Base-by-base conservation (phyloP, 371 early-diverging fungal genomes). In the Sporodiniella umbellata region DNA sequence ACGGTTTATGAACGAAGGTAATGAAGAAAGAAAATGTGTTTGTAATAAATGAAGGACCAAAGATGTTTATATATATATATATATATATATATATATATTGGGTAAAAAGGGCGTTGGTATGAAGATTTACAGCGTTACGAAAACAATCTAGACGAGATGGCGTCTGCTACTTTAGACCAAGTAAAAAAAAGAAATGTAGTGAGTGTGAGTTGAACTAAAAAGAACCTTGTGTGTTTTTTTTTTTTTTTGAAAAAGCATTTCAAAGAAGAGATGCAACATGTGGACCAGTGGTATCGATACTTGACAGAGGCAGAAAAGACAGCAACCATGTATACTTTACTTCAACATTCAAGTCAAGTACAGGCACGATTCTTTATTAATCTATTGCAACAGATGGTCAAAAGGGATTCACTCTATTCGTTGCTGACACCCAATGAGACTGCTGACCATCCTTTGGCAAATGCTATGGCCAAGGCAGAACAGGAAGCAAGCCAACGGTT, bases 281-380 rank as follows among this genome's bases (percentile, higher is more conserved):
- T 95, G 40, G 94, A 95, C 60, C 87, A 93, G 53, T 95, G 96
- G 96, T 94, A 94, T 75, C 73, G 79, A 4, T 92, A 91, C 17
- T 75, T 94, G 43, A 80, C 87, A 0, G 93, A 94, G 54, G 86
- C 91, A 17, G 96, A 95, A 72, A 75, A 92, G 33, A 94, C 94
- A 2, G 86, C 94, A 21, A 87, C 92, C 18, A 79, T 95, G 53
- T 95, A 93, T 67, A 82, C 87, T 24, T 76, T 95, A 42, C 71
- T 94, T 40, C 94, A 93, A 66, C 87, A 92, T 62, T 80, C 88
- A 10, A 90, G 84, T n/a, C 90, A 81, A 44, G 87, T 94, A 19
- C 96, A 95, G 69, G 83, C 90, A 40, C 79, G 94, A 31, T 95
- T 95, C 58, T 92, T 94, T 56, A 85, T 91, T 42, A 90, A 90